phyloP scores from a whole-genome alignment of 2,329 filamentous ascomycete genomes.

The Neonectria punicea region DNA sequence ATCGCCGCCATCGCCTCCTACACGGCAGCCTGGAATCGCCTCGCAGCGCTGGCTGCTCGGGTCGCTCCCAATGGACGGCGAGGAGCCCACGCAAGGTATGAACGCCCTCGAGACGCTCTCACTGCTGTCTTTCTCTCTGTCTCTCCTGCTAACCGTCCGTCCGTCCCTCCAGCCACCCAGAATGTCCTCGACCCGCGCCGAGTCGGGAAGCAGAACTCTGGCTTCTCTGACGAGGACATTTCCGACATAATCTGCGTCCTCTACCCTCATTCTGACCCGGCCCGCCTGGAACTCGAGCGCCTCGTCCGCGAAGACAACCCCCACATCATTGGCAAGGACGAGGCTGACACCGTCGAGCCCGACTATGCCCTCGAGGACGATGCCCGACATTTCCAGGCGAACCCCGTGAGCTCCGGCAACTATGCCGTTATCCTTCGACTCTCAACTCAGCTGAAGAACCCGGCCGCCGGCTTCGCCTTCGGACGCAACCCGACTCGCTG shows the following conservation, averaged over 20 bases:
- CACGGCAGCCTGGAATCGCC: slow-evolving; percentile 34
- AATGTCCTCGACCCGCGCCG: slow-evolving; percentile 83
- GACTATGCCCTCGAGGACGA: slow-evolving; percentile 64
- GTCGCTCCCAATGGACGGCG: slow-evolving; percentile 56
- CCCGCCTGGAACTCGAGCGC: slow-evolving; percentile 74
- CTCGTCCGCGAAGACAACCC: slow-evolving; percentile 60
- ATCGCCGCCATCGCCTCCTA: slow-evolving; percentile 15
- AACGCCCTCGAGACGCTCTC: slow-evolving; percentile 16
- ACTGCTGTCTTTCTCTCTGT: not conserved
- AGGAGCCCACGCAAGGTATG: slow-evolving; percentile 57
- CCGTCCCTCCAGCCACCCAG: slow-evolving; percentile 71
- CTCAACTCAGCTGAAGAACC: slow-evolving; percentile 77
- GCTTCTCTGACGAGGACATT: slow-evolving; percentile 83
- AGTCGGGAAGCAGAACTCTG: slow-evolving; percentile 82
- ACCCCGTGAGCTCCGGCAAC: slow-evolving; percentile 60
- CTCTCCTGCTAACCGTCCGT: slow-evolving; percentile 29
- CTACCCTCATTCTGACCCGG: slow-evolving; percentile 78
- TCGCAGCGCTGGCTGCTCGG: slow-evolving; percentile 43
- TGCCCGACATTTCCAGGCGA: slow-evolving; percentile 56
- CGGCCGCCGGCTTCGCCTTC: slow-evolving; percentile 81
- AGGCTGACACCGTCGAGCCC: slow-evolving; percentile 61
- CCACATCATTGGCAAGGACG: slow-evolving; percentile 61
- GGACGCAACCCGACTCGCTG: slow-evolving; percentile 79
- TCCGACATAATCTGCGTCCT: slow-evolving; percentile 91
- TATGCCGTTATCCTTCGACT: slow-evolving; percentile 84